Conservation (phyloP, 352 stramenopile genomes). For the Phytophthora ramorum region DNA sequence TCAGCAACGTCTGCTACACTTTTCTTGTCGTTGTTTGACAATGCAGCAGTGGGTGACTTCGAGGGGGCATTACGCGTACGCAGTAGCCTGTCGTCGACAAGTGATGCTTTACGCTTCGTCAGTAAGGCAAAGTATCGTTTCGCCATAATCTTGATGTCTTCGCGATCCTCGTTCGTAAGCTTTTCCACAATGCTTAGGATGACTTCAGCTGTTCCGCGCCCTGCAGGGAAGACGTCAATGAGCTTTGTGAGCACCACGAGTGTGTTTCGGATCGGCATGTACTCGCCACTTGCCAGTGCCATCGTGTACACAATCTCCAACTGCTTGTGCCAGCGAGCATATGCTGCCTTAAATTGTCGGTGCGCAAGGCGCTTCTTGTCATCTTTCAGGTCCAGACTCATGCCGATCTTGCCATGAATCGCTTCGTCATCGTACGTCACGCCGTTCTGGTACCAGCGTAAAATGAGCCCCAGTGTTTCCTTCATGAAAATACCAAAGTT, state of each 20-base stretch:
- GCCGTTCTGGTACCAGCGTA: constrained; percentile 83
- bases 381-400: constrained; percentile 77
- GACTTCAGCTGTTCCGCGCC: constrained; percentile 60
- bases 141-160: constrained; percentile 93
- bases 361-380: constrained; percentile 64
- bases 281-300: constrained; percentile 69
- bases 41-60: constrained; percentile 16
- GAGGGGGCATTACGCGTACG: constrained; percentile 24
- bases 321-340: constrained; percentile 77
- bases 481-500: constrained; percentile 91
- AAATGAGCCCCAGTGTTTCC: constrained; percentile 72
- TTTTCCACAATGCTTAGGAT: constrained; percentile 72
- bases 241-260: constrained; percentile 90
- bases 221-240: constrained; percentile 85
- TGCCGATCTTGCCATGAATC: constrained; percentile 73
- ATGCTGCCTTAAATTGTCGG: constrained; percentile 80
- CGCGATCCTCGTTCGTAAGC: constrained; percentile 81
- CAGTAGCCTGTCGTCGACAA: constrained; percentile 73
- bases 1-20: constrained; percentile 25
- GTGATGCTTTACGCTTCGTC: constrained; percentile 73
- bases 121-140: constrained; percentile 86
- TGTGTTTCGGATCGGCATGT: constrained; percentile 89
- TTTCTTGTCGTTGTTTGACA: constrained; percentile 25
- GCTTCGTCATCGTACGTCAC: constrained; percentile 84
- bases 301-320: constrained; percentile 71